A percentile compares a stretch with the other conserved stretches of the same genome.
Evolutionary conservation across 371 early-diverging fungal genomes (phyloP).

Genomic region (Dinochytrium kinnereticum): DNA sequence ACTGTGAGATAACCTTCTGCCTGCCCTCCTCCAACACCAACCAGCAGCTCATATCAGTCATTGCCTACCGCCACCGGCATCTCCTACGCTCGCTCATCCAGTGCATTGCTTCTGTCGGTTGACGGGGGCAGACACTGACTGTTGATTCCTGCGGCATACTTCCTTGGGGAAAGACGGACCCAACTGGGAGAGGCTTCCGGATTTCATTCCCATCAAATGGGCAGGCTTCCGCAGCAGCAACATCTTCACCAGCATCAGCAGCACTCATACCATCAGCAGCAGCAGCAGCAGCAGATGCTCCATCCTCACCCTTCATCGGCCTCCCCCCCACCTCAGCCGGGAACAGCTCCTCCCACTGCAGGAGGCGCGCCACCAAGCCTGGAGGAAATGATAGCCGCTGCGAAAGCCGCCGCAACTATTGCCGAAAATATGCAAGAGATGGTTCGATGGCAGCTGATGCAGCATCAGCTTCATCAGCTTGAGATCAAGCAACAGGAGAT

Average conservation of each 20-base stretch:
- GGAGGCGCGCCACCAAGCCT: background rate
- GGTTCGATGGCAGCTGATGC: constrained; percentile 18
- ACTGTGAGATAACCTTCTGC: too few relatives aligned
- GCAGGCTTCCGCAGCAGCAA: background rate
- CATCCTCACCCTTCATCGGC: background rate
- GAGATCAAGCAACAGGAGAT: constrained; percentile 14
- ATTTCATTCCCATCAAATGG: too few relatives aligned
- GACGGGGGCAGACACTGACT: too few relatives aligned
- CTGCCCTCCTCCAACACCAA: too few relatives aligned
- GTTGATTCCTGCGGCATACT: too few relatives aligned
- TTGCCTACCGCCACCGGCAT: too few relatives aligned
- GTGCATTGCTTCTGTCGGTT: too few relatives aligned
- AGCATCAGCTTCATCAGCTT: constrained; percentile 7
- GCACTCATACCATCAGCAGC: background rate
- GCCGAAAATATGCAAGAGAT: constrained; percentile 26
- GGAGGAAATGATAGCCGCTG: constrained; percentile 24
- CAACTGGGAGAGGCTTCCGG: too few relatives aligned
- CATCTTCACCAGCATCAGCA: background rate
- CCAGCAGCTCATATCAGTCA: too few relatives aligned
- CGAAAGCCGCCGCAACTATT: constrained; percentile 21
- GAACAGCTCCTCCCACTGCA: background rate
- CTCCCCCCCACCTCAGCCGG: background rate
- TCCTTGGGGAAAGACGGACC: too few relatives aligned
- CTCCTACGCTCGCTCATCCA: too few relatives aligned
- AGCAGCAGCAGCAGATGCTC: background rate